Conservation (phyloP, 768 basidiomycete genomes). For the Auriscalpium microsporum region DNA sequence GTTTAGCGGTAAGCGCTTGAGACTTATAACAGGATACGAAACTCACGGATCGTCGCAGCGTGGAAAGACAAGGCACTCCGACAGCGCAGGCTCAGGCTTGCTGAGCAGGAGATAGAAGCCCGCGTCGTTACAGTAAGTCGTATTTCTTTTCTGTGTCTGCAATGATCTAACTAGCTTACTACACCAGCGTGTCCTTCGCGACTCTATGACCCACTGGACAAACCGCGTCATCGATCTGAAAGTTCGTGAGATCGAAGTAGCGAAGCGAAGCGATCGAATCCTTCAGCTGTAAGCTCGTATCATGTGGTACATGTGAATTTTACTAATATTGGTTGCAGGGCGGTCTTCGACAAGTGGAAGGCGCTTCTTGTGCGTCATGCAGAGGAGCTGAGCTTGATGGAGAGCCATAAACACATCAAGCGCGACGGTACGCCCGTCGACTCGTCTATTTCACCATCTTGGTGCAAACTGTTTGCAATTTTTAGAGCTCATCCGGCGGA, state of each 20-base stretch:
- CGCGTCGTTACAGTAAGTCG: constrained; percentile 2
- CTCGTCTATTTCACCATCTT: background rate
- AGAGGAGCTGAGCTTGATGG: constrained; percentile 71
- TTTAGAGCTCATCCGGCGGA: constrained; percentile 56
- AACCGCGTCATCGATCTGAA: constrained; percentile 68
- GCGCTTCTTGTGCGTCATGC: constrained; percentile 49
- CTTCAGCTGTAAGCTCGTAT: background rate
- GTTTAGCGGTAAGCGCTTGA: constrained; percentile 26
- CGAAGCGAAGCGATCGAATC: no score
- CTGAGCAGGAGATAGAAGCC: constrained; percentile 8
- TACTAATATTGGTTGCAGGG: constrained; percentile 25
- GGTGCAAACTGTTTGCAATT: background rate
- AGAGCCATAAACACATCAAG: constrained; percentile 75
- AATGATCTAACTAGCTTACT: background rate
- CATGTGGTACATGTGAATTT: background rate
- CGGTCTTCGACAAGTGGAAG: constrained; percentile 65
- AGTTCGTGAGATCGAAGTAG: constrained; percentile 52
- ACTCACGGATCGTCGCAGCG: background rate
- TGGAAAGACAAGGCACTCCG: constrained; percentile 12
- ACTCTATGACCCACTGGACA: constrained; percentile 53
- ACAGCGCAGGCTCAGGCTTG: constrained; percentile 9
- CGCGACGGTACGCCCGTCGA: constrained; percentile 49
- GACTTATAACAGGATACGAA: background rate
- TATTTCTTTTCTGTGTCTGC: background rate
- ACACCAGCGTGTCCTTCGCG: constrained; percentile 43